phyloP scores from a whole-genome alignment of 2,329 filamentous ascomycete species.

The Phyllosticta capitalensis region DNA sequence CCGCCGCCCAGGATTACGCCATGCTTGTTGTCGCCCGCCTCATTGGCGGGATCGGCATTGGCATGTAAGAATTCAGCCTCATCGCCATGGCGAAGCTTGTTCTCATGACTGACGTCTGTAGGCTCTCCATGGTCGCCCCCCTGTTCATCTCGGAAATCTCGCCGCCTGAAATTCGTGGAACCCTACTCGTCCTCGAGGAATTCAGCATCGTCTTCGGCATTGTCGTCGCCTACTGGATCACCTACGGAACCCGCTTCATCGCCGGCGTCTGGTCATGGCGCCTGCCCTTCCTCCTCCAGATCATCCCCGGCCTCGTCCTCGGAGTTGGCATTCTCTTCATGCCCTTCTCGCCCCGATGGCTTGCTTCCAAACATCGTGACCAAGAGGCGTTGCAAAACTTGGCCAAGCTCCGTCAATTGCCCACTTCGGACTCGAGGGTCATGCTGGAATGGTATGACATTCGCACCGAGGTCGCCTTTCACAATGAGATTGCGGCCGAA shows the following conservation, averaged over 20 bases:
- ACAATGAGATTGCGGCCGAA: conserved; percentile 35
- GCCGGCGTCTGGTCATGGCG: conserved; percentile 35
- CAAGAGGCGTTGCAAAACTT: conserved; percentile 42
- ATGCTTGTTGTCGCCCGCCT: conserved; percentile 43
- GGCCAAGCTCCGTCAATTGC: conserved; percentile 40
- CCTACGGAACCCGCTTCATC: conserved; percentile 41
- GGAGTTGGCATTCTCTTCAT: conserved; percentile 36
- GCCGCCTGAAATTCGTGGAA: conserved; percentile 40
- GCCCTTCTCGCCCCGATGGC: conserved; percentile 48
- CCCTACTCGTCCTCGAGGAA: conserved; percentile 41
- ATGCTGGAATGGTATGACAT: conserved; percentile 45
- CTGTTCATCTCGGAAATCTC: conserved; percentile 45
- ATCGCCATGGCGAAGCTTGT: background rate
- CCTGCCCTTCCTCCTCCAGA: conserved; percentile 40
- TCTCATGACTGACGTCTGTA: background rate
- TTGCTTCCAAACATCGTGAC: conserved; percentile 38
- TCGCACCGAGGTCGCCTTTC: conserved; percentile 45
- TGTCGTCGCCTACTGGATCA: conserved; percentile 46
- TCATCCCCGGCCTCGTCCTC: conserved; percentile 31
- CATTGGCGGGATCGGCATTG: conserved; percentile 44
- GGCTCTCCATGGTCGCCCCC: conserved; percentile 35
- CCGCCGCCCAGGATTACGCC: conserved; percentile 39
- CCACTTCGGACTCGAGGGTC: conserved; percentile 40
- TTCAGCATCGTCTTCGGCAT: conserved; percentile 39
- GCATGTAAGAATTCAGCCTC: conserved; percentile 28